Base-by-base conservation (phyloP, 2,329 filamentous ascomycete species). In the Xylariaceae sp. region DNA sequence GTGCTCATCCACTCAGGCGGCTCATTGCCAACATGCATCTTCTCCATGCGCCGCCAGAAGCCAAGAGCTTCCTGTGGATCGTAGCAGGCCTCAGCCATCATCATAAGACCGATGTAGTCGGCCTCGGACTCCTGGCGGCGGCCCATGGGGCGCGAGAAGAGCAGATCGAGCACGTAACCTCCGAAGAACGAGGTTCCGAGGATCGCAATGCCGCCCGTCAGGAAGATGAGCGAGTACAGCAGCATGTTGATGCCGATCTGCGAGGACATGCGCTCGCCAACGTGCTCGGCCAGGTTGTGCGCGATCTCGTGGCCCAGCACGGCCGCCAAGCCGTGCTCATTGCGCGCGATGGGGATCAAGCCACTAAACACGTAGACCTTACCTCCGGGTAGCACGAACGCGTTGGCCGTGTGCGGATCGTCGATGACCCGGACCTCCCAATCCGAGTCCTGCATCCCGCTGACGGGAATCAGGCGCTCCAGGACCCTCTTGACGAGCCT, bases 51-150 rank as follows among this genome's bases (percentile, higher is more conserved):
- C 69, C 80, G 73, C 87, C 86, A 91, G 57, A 93, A 84, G 0
- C 77, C 78, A 39, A 88, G 77, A 0, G 90, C 89, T 58, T 85
- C 84, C 11, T 80, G 74, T 1, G 90, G 90, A 60, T 91, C 81
- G 69, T 89, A 93, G 75, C 90, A 93, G 23, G 87, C 88, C 74
- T 91, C 85, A 0, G 89, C 85, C 88, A 93, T 93, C 82, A 93
- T 89, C 82, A 93, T 85, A 29, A 93, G 73, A 0, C 90, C 90
- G 44, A 93, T 91, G 66, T 90, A 91, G 68, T 94, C 90, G 0
- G 90, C 90, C 75, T 94, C 90, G 45, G 80, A 85, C 78, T 90
- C 90, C 75, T 92, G 89, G 68, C 81, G 82, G 45, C 90, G 79
- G 43, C 84, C 85, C 71, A 89, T 90, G 1, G 90, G 90, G 58